phyloP scores from a whole-genome alignment of 257 asterid genomes.

The Mentha longifolia region DNA sequence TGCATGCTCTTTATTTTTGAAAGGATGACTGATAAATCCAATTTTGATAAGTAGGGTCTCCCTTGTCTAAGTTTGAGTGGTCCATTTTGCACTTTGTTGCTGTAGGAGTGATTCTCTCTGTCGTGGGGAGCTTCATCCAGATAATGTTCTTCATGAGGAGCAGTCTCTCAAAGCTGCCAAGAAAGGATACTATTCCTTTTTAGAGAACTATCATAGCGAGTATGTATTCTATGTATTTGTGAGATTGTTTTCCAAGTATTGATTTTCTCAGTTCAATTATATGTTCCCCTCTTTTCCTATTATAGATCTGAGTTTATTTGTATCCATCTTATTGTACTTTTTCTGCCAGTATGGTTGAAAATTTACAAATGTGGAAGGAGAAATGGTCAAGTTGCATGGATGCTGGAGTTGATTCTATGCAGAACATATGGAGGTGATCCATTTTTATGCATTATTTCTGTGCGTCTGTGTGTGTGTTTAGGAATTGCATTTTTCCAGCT shows the following conservation, averaged over 20 bases:
- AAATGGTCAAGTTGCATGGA: constrained; percentile 51
- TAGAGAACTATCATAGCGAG: constrained; percentile 76
- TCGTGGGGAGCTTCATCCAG: constrained; percentile 85
- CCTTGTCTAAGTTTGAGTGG: constrained; percentile 30
- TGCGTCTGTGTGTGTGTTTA: not conserved
- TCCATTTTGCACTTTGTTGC: constrained; percentile 39
- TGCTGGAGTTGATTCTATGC: constrained; percentile 52
- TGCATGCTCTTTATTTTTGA: not conserved
- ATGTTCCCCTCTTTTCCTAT: not conserved
- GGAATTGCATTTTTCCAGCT: constrained; percentile 16
- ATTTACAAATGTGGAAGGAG: constrained; percentile 51
- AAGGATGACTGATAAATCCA: constrained; percentile 22
- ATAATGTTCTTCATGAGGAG: constrained; percentile 59
- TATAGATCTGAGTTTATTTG: constrained; percentile 33
- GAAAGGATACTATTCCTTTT: constrained; percentile 60
- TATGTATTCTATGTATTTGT: constrained; percentile 42
- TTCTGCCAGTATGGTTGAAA: constrained; percentile 52
- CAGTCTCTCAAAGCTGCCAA: constrained; percentile 60
- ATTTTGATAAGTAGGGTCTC: constrained; percentile 20
- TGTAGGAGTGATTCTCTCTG: constrained; percentile 86
- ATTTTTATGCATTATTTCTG: not conserved
- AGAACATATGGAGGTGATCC: constrained; percentile 53
- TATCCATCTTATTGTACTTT: constrained; percentile 24
- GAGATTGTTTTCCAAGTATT: constrained; percentile 10
- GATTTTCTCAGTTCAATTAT: not conserved